Conservation (phyloP, 2,329 filamentous ascomycete species). For the Tolypocladium nubicola region DNA sequence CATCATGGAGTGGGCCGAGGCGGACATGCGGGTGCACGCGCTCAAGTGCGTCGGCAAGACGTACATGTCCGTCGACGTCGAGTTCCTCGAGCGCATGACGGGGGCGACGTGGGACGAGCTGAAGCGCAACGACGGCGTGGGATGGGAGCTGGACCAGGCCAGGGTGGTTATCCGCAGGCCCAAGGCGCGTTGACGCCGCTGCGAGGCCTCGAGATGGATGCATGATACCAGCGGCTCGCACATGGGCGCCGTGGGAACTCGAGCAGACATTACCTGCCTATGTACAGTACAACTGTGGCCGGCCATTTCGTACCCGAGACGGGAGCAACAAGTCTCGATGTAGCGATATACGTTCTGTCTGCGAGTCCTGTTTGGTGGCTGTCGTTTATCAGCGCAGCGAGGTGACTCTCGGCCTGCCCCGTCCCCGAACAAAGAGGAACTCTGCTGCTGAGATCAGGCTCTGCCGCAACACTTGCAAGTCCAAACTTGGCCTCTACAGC, state of each 20-base stretch:
- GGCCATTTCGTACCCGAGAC: no score
- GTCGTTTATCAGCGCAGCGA: no score
- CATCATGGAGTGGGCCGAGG: slow-evolving; percentile 73
- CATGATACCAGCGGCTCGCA: neutral
- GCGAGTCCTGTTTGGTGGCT: neutral
- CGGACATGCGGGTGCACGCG: slow-evolving; percentile 61
- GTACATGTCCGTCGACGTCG: slow-evolving; percentile 63
- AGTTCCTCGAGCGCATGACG: slow-evolving; percentile 58
- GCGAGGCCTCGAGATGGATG: neutral
- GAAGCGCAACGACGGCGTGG: slow-evolving; percentile 58
- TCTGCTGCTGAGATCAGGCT: no score
- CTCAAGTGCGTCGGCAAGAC: slow-evolving; percentile 78
- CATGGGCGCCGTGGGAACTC: neutral
- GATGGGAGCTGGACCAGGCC: slow-evolving; percentile 69
- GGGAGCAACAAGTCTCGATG: neutral
- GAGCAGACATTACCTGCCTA: neutral
- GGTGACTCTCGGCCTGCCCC: no score
- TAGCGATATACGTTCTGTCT: neutral
- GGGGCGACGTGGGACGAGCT: slow-evolving; percentile 65
- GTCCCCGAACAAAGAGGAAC: no score
- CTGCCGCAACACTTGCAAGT: no score
- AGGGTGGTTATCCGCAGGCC: slow-evolving; percentile 65
- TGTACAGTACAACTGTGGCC: neutral
- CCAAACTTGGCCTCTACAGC: no score
- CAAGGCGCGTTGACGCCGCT: slow-evolving; percentile 24